Base-by-base conservation (phyloP, 768 basidiomycete species). In the Auriscalpium vulgare region DNA sequence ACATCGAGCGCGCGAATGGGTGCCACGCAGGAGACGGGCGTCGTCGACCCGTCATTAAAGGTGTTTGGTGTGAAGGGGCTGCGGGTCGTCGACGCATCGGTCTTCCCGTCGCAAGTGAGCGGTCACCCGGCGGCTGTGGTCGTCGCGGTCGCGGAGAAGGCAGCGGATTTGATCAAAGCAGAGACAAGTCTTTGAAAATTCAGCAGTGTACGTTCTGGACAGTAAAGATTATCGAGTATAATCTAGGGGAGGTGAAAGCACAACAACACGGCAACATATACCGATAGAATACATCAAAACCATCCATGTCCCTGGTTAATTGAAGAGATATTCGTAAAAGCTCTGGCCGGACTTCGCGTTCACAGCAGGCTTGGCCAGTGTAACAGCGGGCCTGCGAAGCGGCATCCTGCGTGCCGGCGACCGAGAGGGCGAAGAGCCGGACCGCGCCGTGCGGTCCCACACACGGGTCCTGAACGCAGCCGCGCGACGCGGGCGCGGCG, bases 381-480 rank as follows among this genome's bases (percentile, higher is more conserved):
- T 16, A 16, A 48, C 45, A 43, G 48, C 47, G 17, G 50, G 36
- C 17, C 60, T 61, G 43, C 70, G 67, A 49, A 64, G 65, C 2
- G 68, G 63, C 17, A 69, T 61, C 52, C 70, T 61, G 50, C 82
- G 68, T 8, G 69, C 75, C 34, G 82, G 82, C 0, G 82, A 84
- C 29, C 79, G 72, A 4, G 80, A 80, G 11, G 78, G 82, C 0
- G 81, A 82, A 5, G 81, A 81, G 4, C 78, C 62, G 1, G 78
- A 75, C 56, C 67, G 56, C 62, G 67, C 61, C 29, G 29, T 29
- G 38, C 67, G 65, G 13, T 69, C 63, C 57, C 71, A 57, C 35
- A 69, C 53, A 57, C 69, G 62, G 55, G 71, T 66, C 23, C 67
- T 65, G 43, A 72, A 60, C 38, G 70, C 62, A 50, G 47, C 61